Evolutionary conservation across 2,329 filamentous ascomycete species (phyloP).

Genomic region (Pseudogymnoascus sp.): DNA sequence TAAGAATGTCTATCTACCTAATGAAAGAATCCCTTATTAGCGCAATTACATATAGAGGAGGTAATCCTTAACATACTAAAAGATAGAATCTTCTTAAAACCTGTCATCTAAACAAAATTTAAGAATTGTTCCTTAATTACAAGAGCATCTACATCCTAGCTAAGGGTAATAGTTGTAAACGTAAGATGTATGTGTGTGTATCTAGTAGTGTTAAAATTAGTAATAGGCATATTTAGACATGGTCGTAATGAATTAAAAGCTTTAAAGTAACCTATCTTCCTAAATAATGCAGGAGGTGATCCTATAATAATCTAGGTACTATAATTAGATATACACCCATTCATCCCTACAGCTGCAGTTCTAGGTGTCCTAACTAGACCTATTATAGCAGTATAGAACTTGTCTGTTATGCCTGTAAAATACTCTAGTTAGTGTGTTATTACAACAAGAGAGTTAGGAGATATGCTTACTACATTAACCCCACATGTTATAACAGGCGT

Average conservation of each 20-base stretch:
- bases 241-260: conserved; percentile 15
- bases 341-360: conserved; percentile 10
- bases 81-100: too few species aligned
- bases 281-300: conserved; percentile 16
- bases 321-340: conserved; percentile 30
- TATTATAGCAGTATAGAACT: conserved; percentile 28
- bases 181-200: too few species aligned
- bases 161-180: too few species aligned
- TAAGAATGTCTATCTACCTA: conserved; percentile 38
- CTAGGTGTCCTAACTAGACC: conserved; percentile 24
- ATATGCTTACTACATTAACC: conserved; percentile 10
- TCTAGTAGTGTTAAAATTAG: too few species aligned
- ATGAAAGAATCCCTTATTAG: too few species aligned
- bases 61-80: too few species aligned
- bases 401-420: conserved; percentile 30
- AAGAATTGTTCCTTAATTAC: conserved; percentile 9
- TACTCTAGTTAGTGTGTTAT: conserved; percentile 27
- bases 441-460: conserved; percentile 30
- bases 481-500: too few species aligned
- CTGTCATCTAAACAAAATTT: conserved; percentile 3
- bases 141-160: too few species aligned
- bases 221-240: conserved; percentile 14
- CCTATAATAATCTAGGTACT: conserved; percentile 22
- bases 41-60: too few species aligned
- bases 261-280: too few species aligned